Percentiles rank a stretch among this genome's conserved stretches.
phyloP scores from a whole-genome alignment of 2,329 filamentous ascomycete genomes.

The Fonsecaea pugnacius region DNA sequence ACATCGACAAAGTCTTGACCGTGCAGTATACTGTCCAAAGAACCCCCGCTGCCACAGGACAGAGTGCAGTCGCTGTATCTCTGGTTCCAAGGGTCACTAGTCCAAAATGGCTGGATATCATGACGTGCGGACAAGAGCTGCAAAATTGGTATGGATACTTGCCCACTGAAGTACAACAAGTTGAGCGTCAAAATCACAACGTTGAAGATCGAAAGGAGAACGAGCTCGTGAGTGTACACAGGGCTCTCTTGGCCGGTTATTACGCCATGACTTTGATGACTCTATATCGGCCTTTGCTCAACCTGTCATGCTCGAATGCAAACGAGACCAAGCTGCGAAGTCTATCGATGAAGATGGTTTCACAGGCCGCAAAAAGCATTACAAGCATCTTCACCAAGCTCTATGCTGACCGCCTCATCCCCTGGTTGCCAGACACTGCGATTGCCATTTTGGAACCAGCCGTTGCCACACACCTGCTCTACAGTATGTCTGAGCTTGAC shows the following conservation, averaged over 20 bases:
- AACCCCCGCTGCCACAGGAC: background rate
- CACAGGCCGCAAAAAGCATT: constrained; percentile 76
- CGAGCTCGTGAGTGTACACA: constrained; percentile 23
- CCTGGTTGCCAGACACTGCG: constrained; percentile 24
- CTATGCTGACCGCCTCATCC: constrained; percentile 22
- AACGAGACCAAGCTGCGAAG: constrained; percentile 9
- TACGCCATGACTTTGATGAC: constrained; percentile 31
- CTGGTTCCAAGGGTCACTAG: constrained; percentile 16
- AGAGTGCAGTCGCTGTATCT: constrained; percentile 14
- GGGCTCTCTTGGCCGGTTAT: constrained; percentile 21
- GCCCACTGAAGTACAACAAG: constrained; percentile 17
- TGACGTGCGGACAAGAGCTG: constrained; percentile 23
- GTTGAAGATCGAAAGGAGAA: background rate
- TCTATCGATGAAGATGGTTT: constrained; percentile 18
- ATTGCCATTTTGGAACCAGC: constrained; percentile 27
- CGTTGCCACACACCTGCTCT: constrained; percentile 26
- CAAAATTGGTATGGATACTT: constrained; percentile 25
- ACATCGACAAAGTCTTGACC: constrained; percentile 27
- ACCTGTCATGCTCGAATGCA: background rate
- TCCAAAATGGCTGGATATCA: constrained; percentile 16
- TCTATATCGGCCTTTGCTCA: constrained; percentile 27
- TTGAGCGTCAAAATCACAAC: background rate
- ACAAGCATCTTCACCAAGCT: constrained; percentile 75
- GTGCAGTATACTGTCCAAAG: constrained; percentile 26
- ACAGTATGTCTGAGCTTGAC: constrained; percentile 25